Base-by-base conservation (phyloP, 148 eudicot species). In the Fagopyrum esculentum region DNA sequence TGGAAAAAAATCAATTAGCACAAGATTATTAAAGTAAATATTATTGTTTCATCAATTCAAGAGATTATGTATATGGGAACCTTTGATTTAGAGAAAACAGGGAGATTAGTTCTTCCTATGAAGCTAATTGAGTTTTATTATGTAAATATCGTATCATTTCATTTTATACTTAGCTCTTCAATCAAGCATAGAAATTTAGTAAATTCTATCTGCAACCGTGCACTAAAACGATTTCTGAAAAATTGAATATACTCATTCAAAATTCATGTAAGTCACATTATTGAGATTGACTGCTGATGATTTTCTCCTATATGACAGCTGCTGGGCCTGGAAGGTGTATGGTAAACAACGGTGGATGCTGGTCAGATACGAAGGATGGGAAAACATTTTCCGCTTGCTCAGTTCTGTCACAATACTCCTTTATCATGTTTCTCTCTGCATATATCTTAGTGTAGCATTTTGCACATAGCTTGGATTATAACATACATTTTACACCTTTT, bases 281-380 rank as follows among this genome's bases (percentile, higher is more conserved):
- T 69, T 35, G 45, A 35, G 47, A 4, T 12, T 69, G 9, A 6
- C 73, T 69, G 47, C 11, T 35, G 19, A 16, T 46, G 30, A 3
- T 54, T 54, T 69, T 49, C 55, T 68, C 26, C 10, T 66, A 17
- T 81, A 64, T 75, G 69, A 55, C 94, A 95, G 98, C 90, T 74
- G 77, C 84, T 68, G 99, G 99, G 82, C 89, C 94, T 11, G 97
- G 94, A 81, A 89, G 97, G 71, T 95, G 99, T 76, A 26, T 79
- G 9, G 50, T 92, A 46, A 83, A 92, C 85, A 79, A 84, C 78
- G 99, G 99, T 55, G 97, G 90, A 47, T 95, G 99, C 82, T 95
- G 99, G 99, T 83, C 91, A 56, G 87, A 90, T 7, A 82, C 78
- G 4, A 84, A 40, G 77, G 71, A 80, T 40, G 90, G 89, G 54